Percentiles rank a stretch among this genome's conserved stretches.
These are phyloP conservation scores for Penicillium capsulatum DNA, from an alignment of 2,329 filamentous ascomycete genomes.

Conservation along the genomic window DNA sequence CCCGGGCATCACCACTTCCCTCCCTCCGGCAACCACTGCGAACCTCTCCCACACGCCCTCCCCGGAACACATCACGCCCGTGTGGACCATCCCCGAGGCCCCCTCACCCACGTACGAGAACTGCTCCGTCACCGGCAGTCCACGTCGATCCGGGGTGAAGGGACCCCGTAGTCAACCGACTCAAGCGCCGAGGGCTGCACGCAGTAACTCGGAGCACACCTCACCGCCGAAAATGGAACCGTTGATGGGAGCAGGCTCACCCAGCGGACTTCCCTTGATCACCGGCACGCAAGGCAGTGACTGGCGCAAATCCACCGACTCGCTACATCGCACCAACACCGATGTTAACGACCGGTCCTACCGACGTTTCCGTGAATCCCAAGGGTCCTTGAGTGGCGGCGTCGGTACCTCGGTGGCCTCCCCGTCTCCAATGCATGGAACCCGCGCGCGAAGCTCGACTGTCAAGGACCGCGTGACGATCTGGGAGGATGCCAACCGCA, in stretches of 20 bases:
- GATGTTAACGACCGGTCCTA: slow-evolving; percentile 15
- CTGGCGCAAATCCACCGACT: slow-evolving; percentile 27
- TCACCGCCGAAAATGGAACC: slow-evolving; percentile 11
- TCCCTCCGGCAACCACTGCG: slow-evolving; percentile 15
- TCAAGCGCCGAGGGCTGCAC: slow-evolving; percentile 6
- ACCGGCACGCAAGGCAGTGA: slow-evolving; percentile 24
- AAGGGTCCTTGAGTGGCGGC: slow-evolving; percentile 3
- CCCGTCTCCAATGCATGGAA: slow-evolving; percentile 8
- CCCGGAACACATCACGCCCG: slow-evolving; percentile 23
- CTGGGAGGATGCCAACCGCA: slow-evolving; percentile 36
- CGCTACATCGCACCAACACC: slow-evolving; percentile 25
- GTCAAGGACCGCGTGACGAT: slow-evolving; percentile 33
- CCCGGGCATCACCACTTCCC: slow-evolving; percentile 25
- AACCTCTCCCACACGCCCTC: slow-evolving; percentile 30
- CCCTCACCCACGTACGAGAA: slow-evolving; percentile 26
- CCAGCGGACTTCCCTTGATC: slow-evolving; percentile 16
- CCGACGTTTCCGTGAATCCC: slow-evolving; percentile 11
- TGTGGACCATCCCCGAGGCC: slow-evolving; percentile 25
- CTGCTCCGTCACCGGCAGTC: slow-evolving; percentile 24
- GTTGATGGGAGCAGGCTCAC: slow-evolving; percentile 8
- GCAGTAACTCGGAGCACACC: slow-evolving; percentile 18
- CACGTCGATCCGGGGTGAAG: slow-evolving; percentile 31
- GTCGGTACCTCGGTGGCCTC: slow-evolving; percentile 8
- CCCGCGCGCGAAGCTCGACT: slow-evolving; percentile 13
- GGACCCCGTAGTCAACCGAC: slow-evolving; percentile 33